These are phyloP conservation scores for Trichocomaceae sp. DNA, from an alignment of 2,329 filamentous ascomycete species.

Conservation along the genomic window DNA sequence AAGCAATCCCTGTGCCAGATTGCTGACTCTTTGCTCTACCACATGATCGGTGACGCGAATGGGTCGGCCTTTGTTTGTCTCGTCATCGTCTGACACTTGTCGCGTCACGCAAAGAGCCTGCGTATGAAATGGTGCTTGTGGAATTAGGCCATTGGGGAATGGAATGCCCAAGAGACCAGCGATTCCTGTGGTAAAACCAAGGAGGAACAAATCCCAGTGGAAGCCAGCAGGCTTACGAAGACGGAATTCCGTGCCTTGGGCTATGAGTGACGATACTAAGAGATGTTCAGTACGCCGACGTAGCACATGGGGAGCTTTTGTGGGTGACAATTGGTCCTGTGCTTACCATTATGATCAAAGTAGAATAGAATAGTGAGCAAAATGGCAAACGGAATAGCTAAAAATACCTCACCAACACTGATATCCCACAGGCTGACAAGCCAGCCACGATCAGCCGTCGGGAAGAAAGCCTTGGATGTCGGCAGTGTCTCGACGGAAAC, in stretches of 20 bases:
- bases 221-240: slow-evolving; percentile 75
- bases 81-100: slow-evolving; percentile 49
- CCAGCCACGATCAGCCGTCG: slow-evolving; percentile 68
- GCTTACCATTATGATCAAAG: slow-evolving; percentile 77
- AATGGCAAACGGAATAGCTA: slow-evolving; percentile 80
- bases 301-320: too few relatives aligned
- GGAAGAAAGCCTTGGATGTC: slow-evolving; percentile 69
- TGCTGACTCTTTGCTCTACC: slow-evolving; percentile 68
- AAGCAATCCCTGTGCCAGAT: slow-evolving; percentile 69
- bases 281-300: not conserved
- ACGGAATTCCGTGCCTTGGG: slow-evolving; percentile 76
- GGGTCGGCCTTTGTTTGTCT: slow-evolving; percentile 52
- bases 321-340: not conserved
- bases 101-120: slow-evolving; percentile 67
- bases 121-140: slow-evolving; percentile 77
- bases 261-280: slow-evolving; percentile 70
- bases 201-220: slow-evolving; percentile 77
- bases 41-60: slow-evolving; percentile 57
- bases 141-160: slow-evolving; percentile 76
- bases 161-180: slow-evolving; percentile 70
- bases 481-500: slow-evolving; percentile 66
- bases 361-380: slow-evolving; percentile 80
- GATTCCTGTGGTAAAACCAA: slow-evolving; percentile 69
- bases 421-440: slow-evolving; percentile 78
- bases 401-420: slow-evolving; percentile 64